Percentiles rank a stretch among this genome's conserved stretches.
These are phyloP conservation scores for Pythium phragmiticola DNA, from an alignment of 352 stramenopile genomes.

Conservation along the genomic window DNA sequence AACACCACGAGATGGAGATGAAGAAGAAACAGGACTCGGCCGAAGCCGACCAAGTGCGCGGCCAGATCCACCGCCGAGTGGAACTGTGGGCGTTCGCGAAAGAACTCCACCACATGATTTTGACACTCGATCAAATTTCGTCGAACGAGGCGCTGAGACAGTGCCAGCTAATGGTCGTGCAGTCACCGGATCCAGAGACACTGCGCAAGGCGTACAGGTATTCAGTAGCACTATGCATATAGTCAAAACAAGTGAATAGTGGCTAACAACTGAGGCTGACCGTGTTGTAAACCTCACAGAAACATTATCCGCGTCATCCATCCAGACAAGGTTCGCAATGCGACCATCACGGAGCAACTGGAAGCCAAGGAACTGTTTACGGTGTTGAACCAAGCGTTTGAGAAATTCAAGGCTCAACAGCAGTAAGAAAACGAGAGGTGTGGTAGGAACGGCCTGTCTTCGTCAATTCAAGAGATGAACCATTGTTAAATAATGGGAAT, in stretches of 20 bases:
- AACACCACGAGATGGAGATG: conserved; percentile 78
- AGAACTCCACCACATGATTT: conserved; percentile 78
- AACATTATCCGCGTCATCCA: conserved; percentile 88
- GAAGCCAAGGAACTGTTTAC: conserved; percentile 88
- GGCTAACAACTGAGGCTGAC: neutral
- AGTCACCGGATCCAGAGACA: conserved; percentile 78
- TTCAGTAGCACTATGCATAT: conserved; percentile 4
- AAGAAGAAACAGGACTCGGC: conserved; percentile 80
- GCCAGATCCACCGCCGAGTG: conserved; percentile 70
- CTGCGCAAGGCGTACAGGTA: conserved; percentile 83
- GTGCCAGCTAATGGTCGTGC: conserved; percentile 73
- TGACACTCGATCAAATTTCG: conserved; percentile 83
- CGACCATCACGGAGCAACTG: conserved; percentile 73
- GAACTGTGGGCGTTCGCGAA: conserved; percentile 87
- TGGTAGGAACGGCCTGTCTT: too few relatives aligned
- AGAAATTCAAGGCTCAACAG: conserved; percentile 64
- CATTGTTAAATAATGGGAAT: neutral
- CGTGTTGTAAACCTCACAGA: conserved; percentile 28
- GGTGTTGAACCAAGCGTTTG: conserved; percentile 86
- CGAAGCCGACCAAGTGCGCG: conserved; percentile 73
- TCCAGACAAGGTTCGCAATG: conserved; percentile 81
- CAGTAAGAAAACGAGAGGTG: conserved; percentile 6
- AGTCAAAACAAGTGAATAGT: neutral
- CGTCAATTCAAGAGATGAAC: too few relatives aligned
- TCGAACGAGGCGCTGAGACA: conserved; percentile 69